Percentiles rank a stretch among this genome's conserved stretches.
These are phyloP conservation scores for Zoysia pacifica DNA, from an alignment of 176 grass and related monocot species.

Conservation along the genomic window DNA sequence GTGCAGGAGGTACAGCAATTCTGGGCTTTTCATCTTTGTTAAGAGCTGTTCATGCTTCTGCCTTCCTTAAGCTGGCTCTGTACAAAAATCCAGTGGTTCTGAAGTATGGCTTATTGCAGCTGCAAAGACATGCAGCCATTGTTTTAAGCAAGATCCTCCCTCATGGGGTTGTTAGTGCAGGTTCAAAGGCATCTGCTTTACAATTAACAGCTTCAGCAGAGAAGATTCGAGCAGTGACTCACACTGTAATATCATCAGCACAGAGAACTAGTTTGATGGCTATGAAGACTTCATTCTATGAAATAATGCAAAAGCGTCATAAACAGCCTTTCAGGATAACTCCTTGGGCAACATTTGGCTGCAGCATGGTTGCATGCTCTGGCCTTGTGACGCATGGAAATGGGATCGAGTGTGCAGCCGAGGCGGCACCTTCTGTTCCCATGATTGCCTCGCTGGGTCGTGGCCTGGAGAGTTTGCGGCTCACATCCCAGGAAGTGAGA, in stretches of 20 bases:
- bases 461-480: slow-evolving; percentile 74
- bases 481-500: slow-evolving; percentile 68
- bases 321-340: slow-evolving; percentile 56
- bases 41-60: slow-evolving; percentile 71
- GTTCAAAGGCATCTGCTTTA: slow-evolving; percentile 55
- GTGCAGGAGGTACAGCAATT: slow-evolving; percentile 88
- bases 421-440: slow-evolving; percentile 63
- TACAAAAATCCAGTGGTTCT: slow-evolving; percentile 70
- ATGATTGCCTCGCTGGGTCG: slow-evolving; percentile 77
- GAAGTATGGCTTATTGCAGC: slow-evolving; percentile 60
- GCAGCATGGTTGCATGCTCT: slow-evolving; percentile 66
- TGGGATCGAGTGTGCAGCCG: slow-evolving; percentile 83
- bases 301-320: slow-evolving; percentile 88
- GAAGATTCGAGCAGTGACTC: slow-evolving; percentile 76
- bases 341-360: slow-evolving; percentile 81
- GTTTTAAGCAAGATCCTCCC: slow-evolving; percentile 62
- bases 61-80: slow-evolving; percentile 67
- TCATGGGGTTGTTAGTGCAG: slow-evolving; percentile 53
- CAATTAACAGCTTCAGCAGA: slow-evolving; percentile 71
- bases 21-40: slow-evolving; percentile 74
- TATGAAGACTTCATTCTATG: slow-evolving; percentile 86
- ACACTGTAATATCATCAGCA: slow-evolving; percentile 71
- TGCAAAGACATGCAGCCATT: slow-evolving; percentile 62
- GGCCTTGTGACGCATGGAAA: slow-evolving; percentile 69
- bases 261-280: slow-evolving; percentile 76